Conservation (phyloP, 495 filamentous ascomycete species). For the Cercophora sp. region DNA sequence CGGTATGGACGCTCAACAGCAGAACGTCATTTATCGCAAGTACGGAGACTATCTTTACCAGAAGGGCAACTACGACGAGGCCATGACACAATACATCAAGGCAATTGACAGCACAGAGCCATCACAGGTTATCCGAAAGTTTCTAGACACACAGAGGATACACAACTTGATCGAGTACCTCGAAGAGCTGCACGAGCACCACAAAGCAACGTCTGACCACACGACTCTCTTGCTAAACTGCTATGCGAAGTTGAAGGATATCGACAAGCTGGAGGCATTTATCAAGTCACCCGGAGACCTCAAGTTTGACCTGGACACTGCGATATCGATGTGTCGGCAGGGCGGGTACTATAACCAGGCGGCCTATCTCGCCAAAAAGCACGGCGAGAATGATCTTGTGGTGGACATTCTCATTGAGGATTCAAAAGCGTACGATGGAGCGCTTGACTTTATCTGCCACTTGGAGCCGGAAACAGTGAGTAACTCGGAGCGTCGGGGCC, state of each 20-base stretch:
- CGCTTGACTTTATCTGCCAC: slow-evolving; percentile 84
- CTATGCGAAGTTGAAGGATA: slow-evolving; percentile 96
- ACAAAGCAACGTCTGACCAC: slow-evolving; percentile 91
- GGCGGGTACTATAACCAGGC: slow-evolving; percentile 98
- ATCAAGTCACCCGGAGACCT: slow-evolving; percentile 93
- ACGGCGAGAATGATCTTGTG: slow-evolving; percentile 89
- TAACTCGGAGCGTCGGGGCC: slow-evolving; percentile 1
- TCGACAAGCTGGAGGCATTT: slow-evolving; percentile 89
- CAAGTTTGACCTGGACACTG: slow-evolving; percentile 95
- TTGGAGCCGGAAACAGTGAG: slow-evolving; percentile 76
- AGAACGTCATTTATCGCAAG: slow-evolving; percentile 86
- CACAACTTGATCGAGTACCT: slow-evolving; percentile 97
- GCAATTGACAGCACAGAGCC: slow-evolving; percentile 94
- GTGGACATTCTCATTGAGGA: slow-evolving; percentile 95
- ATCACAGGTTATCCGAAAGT: slow-evolving; percentile 93
- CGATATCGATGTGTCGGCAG: slow-evolving; percentile 95
- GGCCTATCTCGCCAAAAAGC: slow-evolving; percentile 90
- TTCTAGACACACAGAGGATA: slow-evolving; percentile 91
- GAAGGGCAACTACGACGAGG: slow-evolving; percentile 89
- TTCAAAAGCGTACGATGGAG: slow-evolving; percentile 80
- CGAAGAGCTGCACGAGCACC: slow-evolving; percentile 92
- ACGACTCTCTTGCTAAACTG: slow-evolving; percentile 93
- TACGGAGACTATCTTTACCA: slow-evolving; percentile 97
- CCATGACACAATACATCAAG: slow-evolving; percentile 96
- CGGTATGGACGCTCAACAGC: slow-evolving; percentile 70